Evolutionary conservation across 2,329 filamentous ascomycete species (phyloP).

Genomic region (Fusarium sulawesiense): DNA sequence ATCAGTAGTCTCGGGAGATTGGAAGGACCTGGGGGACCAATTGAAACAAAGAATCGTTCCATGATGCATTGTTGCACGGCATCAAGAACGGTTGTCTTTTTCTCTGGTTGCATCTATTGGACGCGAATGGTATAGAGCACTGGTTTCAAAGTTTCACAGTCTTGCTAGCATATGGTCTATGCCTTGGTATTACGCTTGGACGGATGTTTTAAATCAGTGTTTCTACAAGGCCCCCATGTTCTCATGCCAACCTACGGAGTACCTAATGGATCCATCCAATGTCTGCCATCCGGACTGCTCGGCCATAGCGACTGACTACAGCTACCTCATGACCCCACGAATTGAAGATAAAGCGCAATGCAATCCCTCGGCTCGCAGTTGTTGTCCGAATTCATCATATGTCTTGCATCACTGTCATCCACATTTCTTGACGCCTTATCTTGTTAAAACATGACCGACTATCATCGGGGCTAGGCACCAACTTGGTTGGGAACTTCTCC

Average conservation of each 20-base stretch:
- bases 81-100: slow-evolving; percentile 10
- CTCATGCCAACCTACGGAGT: slow-evolving; percentile 1
- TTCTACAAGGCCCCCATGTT: slow-evolving; percentile 34
- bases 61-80: slow-evolving; percentile 33
- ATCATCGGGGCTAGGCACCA: slow-evolving; percentile 36
- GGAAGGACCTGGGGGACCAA: neutral
- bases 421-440: slow-evolving; percentile 1
- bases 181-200: slow-evolving; percentile 21
- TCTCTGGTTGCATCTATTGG: slow-evolving; percentile 10
- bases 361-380: slow-evolving; percentile 19
- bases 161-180: slow-evolving; percentile 8
- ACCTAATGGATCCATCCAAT: neutral
- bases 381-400: slow-evolving; percentile 2
- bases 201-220: slow-evolving; percentile 33
- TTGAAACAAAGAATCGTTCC: slow-evolving; percentile 9
- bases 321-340: slow-evolving; percentile 7
- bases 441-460: slow-evolving; percentile 21
- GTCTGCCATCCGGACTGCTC: slow-evolving; percentile 25
- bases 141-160: slow-evolving; percentile 21
- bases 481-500: slow-evolving; percentile 16
- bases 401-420: slow-evolving; percentile 9
- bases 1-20: neutral
- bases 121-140: slow-evolving; percentile 11
- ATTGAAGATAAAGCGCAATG: slow-evolving; percentile 22
- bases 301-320: slow-evolving; percentile 5